A percentile compares a stretch with the other conserved stretches of the same genome.
Evolutionary conservation across 768 basidiomycete species (phyloP).

Genomic region (Kwoniella sp.): DNA sequence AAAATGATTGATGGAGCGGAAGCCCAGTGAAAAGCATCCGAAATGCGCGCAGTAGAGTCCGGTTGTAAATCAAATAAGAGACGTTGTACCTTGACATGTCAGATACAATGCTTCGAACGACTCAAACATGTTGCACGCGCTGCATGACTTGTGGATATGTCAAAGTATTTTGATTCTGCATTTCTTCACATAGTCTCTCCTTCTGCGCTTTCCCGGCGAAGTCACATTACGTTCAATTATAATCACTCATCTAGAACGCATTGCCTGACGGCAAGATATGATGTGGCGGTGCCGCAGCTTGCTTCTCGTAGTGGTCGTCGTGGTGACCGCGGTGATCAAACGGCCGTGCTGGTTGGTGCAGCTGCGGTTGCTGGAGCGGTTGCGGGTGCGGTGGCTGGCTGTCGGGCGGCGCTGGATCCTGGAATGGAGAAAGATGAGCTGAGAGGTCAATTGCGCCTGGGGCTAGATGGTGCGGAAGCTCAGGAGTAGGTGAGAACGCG

Average conservation of each 20-base stretch:
- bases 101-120: no score
- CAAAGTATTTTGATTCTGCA: neutral
- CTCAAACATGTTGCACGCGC: neutral
- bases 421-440: neutral
- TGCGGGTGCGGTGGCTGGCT: neutral
- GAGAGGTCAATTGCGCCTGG: slow-evolving; percentile 3
- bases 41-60: no score
- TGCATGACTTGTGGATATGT: neutral
- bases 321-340: neutral
- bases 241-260: neutral
- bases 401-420: slow-evolving; percentile 1
- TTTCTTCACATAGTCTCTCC: neutral
- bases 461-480: neutral
- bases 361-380: neutral
- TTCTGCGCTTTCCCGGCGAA: neutral
- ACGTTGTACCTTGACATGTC: no score
- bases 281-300: neutral
- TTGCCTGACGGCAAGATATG: neutral
- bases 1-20: no score
- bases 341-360: neutral
- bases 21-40: no score
- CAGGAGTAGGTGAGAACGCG: slow-evolving; percentile 1
- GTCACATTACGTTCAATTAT: neutral
- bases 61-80: no score
- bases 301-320: neutral